These are phyloP conservation scores for Aspergillus funiculosus DNA, from an alignment of 495 filamentous ascomycete genomes.

Conservation along the genomic window DNA sequence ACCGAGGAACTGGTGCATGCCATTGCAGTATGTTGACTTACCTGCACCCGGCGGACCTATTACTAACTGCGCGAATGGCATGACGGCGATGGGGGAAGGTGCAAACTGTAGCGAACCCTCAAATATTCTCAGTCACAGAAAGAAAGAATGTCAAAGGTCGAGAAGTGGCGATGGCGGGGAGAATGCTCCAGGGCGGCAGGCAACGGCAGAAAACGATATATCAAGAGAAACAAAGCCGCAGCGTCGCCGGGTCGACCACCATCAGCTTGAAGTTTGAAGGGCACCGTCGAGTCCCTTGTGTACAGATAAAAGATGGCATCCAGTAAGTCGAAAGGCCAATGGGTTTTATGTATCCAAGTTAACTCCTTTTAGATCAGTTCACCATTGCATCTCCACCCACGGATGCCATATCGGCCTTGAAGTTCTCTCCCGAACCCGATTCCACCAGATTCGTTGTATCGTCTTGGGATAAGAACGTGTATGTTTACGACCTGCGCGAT, in stretches of 20 bases:
- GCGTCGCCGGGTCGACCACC: conserved; percentile 22
- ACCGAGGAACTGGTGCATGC: conserved; percentile 95
- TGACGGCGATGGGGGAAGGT: conserved; percentile 16
- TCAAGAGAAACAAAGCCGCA: conserved; percentile 27
- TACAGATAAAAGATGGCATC: conserved; percentile 30
- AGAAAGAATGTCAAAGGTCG: neutral
- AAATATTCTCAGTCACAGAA: neutral
- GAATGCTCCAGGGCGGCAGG: conserved; percentile 26
- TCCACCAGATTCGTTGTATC: conserved; percentile 72
- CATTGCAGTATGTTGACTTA: conserved; percentile 97
- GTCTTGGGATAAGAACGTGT: conserved; percentile 91
- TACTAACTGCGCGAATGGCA: conserved; percentile 71
- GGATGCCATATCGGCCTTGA: conserved; percentile 81
- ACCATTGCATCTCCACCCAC: conserved; percentile 59
- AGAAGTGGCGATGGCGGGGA: conserved; percentile 26
- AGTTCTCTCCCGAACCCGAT: conserved; percentile 67
- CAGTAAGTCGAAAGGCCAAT: conserved; percentile 23
- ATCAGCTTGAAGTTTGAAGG: conserved; percentile 13
- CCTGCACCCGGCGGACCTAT: conserved; percentile 90
- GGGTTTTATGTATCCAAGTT: conserved; percentile 8
- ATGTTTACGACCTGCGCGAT: conserved; percentile 74
- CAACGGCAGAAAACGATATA: conserved; percentile 33
- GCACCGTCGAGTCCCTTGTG: neutral
- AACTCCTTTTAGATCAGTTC: conserved; percentile 36
- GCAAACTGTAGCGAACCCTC: neutral